Evolutionary conservation across 768 basidiomycete species (phyloP), one percentile per base, ranked within the genome.

Genomic region (Mycena vulgaris): DNA sequence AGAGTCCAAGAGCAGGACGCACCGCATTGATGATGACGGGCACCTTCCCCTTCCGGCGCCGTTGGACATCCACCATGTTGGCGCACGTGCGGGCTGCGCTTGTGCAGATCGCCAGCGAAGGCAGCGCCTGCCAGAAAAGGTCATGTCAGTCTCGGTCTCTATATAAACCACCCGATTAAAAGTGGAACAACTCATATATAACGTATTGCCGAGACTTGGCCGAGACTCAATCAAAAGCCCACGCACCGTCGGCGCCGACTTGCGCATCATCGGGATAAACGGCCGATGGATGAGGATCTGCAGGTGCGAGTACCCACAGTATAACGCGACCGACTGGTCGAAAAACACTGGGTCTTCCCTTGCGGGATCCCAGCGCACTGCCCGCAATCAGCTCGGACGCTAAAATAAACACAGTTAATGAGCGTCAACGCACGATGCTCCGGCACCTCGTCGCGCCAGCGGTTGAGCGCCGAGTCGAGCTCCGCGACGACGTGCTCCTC

Each of bases 211-310:
- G n/a, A n/a, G n/a, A n/a, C n/a, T n/a, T n/a, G n/a, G n/a, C n/a
- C n/a, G n/a, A n/a, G n/a, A n/a, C n/a, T n/a, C n/a, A n/a, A n/a
- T n/a, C n/a, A n/a, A n/a, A 5, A 45, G 5, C 5, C 42, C 21
- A 47, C 61, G 1, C 35, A 70, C 69, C 3, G 79, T 74, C 10
- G 80, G 78, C 19, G 76, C 75, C 5, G 82, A 86, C 66, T 89
- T 89, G 52, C 86, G 81, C 7, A 89, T 87, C 1, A 89, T 88
- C 0, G 93, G 92, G 61, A 96, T 92, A 78, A 93, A 95, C 9
- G 92, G 93, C 35, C 94, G 85, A 77, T 96, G 94, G 55, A 95
- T 88, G 63, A 90, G 83, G 68, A 95, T 95, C 76, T 92, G 89
- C n/a, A 89, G 79, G 65, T 84, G 76, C 59, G 84, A 86, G 67